phyloP scores from a whole-genome alignment of 129 eudicot genomes.

The Tagetes patula region DNA sequence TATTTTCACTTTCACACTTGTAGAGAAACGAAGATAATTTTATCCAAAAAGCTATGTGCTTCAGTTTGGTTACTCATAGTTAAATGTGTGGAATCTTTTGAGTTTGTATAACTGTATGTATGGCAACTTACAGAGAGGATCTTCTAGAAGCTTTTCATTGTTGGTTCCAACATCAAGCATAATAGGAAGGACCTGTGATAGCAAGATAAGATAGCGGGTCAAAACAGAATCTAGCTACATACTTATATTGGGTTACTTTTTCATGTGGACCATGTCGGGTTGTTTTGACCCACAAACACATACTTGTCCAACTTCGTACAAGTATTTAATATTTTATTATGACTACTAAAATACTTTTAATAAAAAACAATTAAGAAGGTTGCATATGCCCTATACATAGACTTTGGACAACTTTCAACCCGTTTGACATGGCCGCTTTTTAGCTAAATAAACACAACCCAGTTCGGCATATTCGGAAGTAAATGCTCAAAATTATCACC shows the following conservation, averaged over 20 bases:
- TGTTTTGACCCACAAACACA: constrained; percentile 5
- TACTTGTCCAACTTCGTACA: neutral
- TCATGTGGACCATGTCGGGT: neutral
- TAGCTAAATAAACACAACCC: neutral
- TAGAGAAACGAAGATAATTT: neutral
- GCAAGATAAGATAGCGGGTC: neutral
- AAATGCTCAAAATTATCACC: neutral
- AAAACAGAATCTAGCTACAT: neutral
- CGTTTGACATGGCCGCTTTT: constrained; percentile 1
- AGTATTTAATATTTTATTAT: neutral
- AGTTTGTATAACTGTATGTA: constrained; percentile 3
- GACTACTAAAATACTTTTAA: neutral
- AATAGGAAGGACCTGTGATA: constrained; percentile 80
- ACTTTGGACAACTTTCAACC: neutral
- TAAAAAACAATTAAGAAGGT: neutral
- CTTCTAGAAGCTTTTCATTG: constrained; percentile 89
- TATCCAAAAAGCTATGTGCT: neutral
- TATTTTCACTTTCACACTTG: constrained; percentile 6
- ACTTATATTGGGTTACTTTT: neutral
- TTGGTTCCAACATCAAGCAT: constrained; percentile 99
- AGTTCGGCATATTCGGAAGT: neutral
- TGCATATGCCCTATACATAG: neutral
- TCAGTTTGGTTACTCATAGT: constrained; percentile 2
- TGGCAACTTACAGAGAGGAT: constrained; percentile 76
- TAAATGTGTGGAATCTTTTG: neutral